Evolutionary conservation across 2,329 filamentous ascomycete species (phyloP).

Genomic region (Monilinia fructigena): DNA sequence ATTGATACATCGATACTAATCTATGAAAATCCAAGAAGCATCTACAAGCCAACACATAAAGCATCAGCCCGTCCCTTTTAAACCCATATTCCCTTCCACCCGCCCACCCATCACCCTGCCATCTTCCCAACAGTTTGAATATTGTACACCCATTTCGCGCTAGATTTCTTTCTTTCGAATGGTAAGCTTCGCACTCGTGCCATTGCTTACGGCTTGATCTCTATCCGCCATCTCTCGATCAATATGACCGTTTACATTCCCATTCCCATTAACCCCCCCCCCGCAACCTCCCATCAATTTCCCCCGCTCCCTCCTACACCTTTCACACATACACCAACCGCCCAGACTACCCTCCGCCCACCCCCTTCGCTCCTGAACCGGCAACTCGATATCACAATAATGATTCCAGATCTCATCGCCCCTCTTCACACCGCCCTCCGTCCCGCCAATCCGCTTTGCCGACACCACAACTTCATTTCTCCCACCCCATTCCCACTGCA

Average conservation of each 20-base stretch:
- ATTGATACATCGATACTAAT: no score
- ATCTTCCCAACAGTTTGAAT: no score
- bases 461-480: slow-evolving; percentile 69
- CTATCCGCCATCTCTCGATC: background rate
- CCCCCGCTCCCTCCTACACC: slow-evolving; percentile 72
- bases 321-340: slow-evolving; percentile 80
- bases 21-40: no score
- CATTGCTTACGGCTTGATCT: background rate
- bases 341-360: slow-evolving; percentile 88
- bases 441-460: slow-evolving; percentile 56
- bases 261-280: background rate
- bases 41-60: no score
- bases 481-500: slow-evolving; percentile 89
- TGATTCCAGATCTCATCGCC: slow-evolving; percentile 90
- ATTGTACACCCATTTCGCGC: background rate
- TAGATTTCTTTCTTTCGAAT: background rate
- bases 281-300: background rate
- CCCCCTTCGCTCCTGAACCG: slow-evolving; percentile 77
- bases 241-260: background rate
- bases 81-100: no score
- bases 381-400: slow-evolving; percentile 83
- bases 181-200: background rate
- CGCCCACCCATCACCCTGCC: no score
- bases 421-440: slow-evolving; percentile 62
- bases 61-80: no score